Base-by-base conservation (phyloP, 345 rosid species). In the Aurinia saxatilis region DNA sequence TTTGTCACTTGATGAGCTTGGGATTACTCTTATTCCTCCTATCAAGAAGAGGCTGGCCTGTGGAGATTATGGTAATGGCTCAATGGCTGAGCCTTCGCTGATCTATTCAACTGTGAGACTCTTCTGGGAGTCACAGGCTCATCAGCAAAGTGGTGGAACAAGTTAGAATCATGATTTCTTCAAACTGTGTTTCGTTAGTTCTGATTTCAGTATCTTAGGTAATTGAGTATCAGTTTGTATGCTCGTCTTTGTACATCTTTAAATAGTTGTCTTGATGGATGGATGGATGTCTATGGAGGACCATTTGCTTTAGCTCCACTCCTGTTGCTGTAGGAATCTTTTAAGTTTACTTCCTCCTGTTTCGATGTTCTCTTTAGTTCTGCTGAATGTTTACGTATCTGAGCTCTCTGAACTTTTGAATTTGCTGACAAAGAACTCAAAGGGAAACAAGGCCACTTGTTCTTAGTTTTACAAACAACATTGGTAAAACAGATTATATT, bases 71-170 rank as follows among this genome's bases (percentile, higher is more conserved):
- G 90, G 95, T 10, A 87, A 84, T 38, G 97, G 96, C 27, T 91
- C 95, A 38, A 90, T 93, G 96, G 97, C 92, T 6, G 95, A 93
- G 77, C 90, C 96, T 45, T 81, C 86, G 39, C 69, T 79, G 10
- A 93, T 93, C 67, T 79, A 84, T 80, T 79, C 88, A 8, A 87
- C 95, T 7, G 84, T 90, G 7, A 81, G 95, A 47, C 80, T 87
- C 27, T 85, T 82, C 73, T 75, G 76, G 38, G 91, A 85, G 82
- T 72, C 88, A 1, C 80, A 84, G 73, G 62, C 54, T 67, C 80
- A 64, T 42, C 75, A 57, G 16, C 70, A 40, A 33, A 63, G 40
- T 27, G 55, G 19, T 36, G 60, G 75, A 17, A 71, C 65, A 3
- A 57, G 70, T 64, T 71, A n/a, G 49, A 39, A 30, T 10, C 31